Percentiles rank a stretch among this genome's conserved stretches.
Evolutionary conservation across 257 asterid species (phyloP).

Genomic region (Solanum microdontum): DNA sequence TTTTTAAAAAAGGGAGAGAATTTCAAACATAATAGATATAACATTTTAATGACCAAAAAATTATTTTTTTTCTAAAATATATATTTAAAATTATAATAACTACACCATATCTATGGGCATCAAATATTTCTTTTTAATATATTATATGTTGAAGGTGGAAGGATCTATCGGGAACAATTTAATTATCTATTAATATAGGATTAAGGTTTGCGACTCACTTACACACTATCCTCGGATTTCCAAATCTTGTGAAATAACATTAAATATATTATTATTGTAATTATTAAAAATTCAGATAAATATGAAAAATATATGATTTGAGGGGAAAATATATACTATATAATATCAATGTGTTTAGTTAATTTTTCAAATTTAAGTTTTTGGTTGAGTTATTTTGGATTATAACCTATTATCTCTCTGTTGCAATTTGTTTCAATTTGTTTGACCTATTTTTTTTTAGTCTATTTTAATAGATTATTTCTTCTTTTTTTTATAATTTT

Average conservation of each 20-base stretch:
- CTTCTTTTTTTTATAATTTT: accelerated
- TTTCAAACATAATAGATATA: background rate
- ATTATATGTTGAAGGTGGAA: too few relatives aligned
- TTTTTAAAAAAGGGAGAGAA: background rate
- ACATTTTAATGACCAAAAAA: background rate
- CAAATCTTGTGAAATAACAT: too few relatives aligned
- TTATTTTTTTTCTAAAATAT: too few relatives aligned
- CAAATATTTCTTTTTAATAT: background rate
- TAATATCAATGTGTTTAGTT: background rate
- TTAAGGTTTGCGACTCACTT: background rate
- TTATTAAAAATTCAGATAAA: too few relatives aligned
- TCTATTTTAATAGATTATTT: background rate
- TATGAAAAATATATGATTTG: background rate
- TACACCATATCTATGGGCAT: background rate
- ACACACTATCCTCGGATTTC: too few relatives aligned
- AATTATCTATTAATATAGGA: too few relatives aligned
- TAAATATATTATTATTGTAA: background rate
- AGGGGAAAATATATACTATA: too few relatives aligned
- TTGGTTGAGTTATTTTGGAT: background rate
- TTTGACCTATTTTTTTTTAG: background rate
- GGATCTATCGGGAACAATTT: background rate
- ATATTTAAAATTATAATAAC: background rate
- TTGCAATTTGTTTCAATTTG: background rate
- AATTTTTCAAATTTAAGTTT: background rate
- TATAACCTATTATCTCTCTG: background rate